Conservation (phyloP, 805 yeast species). For the Kodamaea nitidulidarum region DNA sequence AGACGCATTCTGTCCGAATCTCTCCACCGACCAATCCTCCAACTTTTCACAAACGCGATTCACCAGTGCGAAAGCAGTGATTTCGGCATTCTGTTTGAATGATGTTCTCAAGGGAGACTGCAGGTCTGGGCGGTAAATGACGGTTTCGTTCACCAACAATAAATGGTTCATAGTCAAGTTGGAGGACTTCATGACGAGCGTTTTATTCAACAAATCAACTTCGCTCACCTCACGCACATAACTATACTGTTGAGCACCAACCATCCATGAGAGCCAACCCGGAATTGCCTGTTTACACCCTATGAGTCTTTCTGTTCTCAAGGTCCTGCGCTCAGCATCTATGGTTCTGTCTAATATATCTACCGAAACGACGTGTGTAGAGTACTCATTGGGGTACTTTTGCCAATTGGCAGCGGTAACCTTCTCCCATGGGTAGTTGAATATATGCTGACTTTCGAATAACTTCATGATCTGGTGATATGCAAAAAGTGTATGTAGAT, state of each 20-base stretch:
- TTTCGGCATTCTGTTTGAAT: slow-evolving; percentile 81
- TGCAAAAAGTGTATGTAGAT: too few relatives aligned
- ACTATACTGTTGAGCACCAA: slow-evolving; percentile 70
- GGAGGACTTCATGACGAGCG: slow-evolving; percentile 76
- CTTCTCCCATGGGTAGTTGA: slow-evolving; percentile 87
- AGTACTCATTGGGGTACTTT: slow-evolving; percentile 91
- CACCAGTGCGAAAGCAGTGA: slow-evolving; percentile 78
- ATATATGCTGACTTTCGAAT: slow-evolving; percentile 64
- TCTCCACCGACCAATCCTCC: slow-evolving; percentile 88
- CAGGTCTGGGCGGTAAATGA: slow-evolving; percentile 71
- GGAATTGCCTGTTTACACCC: slow-evolving; percentile 89
- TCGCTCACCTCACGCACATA: slow-evolving; percentile 87
- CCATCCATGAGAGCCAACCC: slow-evolving; percentile 64
- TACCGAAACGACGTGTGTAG: slow-evolving; percentile 91
- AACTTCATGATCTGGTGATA: slow-evolving; percentile 74
- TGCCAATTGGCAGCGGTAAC: slow-evolving; percentile 96
- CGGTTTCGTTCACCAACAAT: slow-evolving; percentile 80
- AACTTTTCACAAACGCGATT: slow-evolving; percentile 68
- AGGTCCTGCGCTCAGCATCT: slow-evolving; percentile 39
- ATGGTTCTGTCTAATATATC: slow-evolving; percentile 78
- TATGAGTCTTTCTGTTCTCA: slow-evolving; percentile 81
- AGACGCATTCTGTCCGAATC: slow-evolving; percentile 83
- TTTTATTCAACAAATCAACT: slow-evolving; percentile 62
- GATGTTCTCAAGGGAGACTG: slow-evolving; percentile 51
- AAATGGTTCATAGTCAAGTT: slow-evolving; percentile 78